Percentiles rank a stretch among this genome's conserved stretches.
phyloP scores from a whole-genome alignment of 805 yeast species.

The Kodamaea kakaduensis region DNA sequence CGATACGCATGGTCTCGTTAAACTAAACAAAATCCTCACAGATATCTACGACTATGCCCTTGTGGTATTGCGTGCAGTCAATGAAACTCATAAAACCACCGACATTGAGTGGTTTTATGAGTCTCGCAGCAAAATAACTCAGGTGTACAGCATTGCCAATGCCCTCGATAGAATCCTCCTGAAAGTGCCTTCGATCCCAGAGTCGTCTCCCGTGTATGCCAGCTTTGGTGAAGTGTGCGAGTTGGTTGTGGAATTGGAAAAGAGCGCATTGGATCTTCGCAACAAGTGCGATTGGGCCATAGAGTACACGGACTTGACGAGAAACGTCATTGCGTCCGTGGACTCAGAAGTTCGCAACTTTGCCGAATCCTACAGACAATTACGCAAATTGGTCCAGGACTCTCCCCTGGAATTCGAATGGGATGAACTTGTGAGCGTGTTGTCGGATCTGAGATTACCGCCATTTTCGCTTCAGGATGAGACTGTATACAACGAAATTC shows the following conservation, averaged over 20 bases:
- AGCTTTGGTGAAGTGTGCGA: constrained; percentile 27
- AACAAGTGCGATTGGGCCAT: constrained; percentile 26
- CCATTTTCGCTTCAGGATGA: constrained; percentile 29
- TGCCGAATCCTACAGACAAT: constrained; percentile 13
- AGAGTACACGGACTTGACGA: constrained; percentile 25
- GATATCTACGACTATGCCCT: constrained; percentile 24
- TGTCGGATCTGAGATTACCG: constrained; percentile 21
- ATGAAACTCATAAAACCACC: constrained; percentile 5
- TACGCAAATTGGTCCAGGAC: constrained; percentile 16
- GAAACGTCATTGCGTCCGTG: constrained; percentile 22
- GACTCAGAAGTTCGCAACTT: constrained; percentile 25
- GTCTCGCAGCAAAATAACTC: constrained; percentile 19
- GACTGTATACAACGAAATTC: constrained; percentile 39
- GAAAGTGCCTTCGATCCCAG: background rate
- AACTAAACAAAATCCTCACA: constrained; percentile 26
- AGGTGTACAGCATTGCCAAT: constrained; percentile 9
- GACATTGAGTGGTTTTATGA: constrained; percentile 23
- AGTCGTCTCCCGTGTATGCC: constrained; percentile 13
- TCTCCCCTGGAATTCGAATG: constrained; percentile 17
- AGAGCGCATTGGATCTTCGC: constrained; percentile 17
- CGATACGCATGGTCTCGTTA: constrained; percentile 20
- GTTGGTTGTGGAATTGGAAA: constrained; percentile 23
- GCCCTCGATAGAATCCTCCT: constrained; percentile 1
- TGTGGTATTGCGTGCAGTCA: constrained; percentile 15
- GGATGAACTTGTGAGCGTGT: constrained; percentile 13